These are phyloP conservation scores for Tuber melanosporum DNA, from an alignment of 495 filamentous ascomycete species.

Conservation along the genomic window DNA sequence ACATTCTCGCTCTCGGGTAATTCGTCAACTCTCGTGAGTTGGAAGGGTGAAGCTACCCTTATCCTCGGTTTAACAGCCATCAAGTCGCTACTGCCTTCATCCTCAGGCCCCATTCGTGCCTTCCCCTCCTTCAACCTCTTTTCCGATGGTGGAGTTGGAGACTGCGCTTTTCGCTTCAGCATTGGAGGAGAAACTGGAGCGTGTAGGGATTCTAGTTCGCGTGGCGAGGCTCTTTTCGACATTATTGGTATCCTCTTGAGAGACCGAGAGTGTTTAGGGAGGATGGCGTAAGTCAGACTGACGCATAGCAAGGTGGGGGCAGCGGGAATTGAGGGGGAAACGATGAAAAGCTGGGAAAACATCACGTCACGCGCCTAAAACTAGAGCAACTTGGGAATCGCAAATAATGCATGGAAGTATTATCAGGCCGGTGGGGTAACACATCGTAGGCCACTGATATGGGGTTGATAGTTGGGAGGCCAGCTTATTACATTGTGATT, in stretches of 20 bases:
- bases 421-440: background rate
- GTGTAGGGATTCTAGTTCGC: background rate
- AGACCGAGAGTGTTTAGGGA: background rate
- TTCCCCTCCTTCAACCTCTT: background rate
- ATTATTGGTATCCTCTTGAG: background rate
- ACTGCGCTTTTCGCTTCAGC: conserved; percentile 4
- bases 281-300: background rate
- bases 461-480: background rate
- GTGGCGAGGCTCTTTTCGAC: background rate
- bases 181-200: background rate
- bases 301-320: background rate
- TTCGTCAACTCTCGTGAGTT: conserved; percentile 65
- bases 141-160: background rate
- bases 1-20: conserved; percentile 57
- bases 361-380: background rate
- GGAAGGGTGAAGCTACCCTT: conserved; percentile 57
- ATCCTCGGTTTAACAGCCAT: background rate
- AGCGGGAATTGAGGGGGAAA: background rate
- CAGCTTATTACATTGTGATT: background rate
- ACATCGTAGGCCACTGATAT: background rate
- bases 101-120: background rate
- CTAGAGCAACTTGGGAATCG: background rate
- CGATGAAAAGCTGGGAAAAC: background rate
- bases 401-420: background rate
- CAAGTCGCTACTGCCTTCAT: background rate